These are phyloP conservation scores for Fusarium hostae DNA, from an alignment of 2,329 filamentous ascomycete species.

Conservation along the genomic window DNA sequence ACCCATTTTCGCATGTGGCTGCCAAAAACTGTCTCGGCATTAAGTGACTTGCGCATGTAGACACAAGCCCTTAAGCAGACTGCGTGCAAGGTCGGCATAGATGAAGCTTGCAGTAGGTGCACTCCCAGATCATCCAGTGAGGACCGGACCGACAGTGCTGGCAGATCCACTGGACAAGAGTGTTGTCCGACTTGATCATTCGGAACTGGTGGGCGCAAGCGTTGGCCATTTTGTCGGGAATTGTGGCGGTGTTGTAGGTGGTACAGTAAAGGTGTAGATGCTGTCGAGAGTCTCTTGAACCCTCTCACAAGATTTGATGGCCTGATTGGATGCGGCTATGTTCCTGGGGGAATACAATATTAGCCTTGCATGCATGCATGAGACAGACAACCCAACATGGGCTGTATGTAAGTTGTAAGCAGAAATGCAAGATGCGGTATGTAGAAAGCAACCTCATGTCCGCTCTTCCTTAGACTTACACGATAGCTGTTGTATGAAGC, in stretches of 20 bases:
- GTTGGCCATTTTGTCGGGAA: conserved; percentile 57
- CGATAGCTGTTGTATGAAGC: conserved; percentile 1
- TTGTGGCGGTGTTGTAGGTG: conserved; percentile 27
- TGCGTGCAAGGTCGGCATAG: conserved; percentile 69
- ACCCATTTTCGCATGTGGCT: conserved; percentile 26
- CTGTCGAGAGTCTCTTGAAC: conserved; percentile 28
- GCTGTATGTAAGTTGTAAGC: conserved; percentile 10
- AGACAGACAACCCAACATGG: conserved; percentile 17
- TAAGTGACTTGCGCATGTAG: conserved; percentile 4
- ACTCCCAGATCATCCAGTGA: conserved; percentile 76
- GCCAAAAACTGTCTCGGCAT: conserved; percentile 32
- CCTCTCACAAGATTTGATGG: conserved; percentile 34
- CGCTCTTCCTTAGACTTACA: conserved; percentile 28
- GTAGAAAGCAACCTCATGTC: conserved; percentile 15
- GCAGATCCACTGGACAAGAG: conserved; percentile 73
- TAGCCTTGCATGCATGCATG: conserved; percentile 40
- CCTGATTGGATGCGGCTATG: conserved; percentile 38
- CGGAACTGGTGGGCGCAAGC: conserved; percentile 72
- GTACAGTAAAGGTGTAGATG: conserved; percentile 34
- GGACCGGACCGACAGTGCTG: conserved; percentile 72
- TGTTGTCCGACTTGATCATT: conserved; percentile 74
- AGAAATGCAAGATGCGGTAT: conserved; percentile 14
- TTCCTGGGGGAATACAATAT: conserved; percentile 34
- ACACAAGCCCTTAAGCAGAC: conserved; percentile 39
- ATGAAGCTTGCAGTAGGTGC: conserved; percentile 74